Base-by-base conservation (phyloP, 331 rosid genomes). In the Cydonia oblonga region DNA sequence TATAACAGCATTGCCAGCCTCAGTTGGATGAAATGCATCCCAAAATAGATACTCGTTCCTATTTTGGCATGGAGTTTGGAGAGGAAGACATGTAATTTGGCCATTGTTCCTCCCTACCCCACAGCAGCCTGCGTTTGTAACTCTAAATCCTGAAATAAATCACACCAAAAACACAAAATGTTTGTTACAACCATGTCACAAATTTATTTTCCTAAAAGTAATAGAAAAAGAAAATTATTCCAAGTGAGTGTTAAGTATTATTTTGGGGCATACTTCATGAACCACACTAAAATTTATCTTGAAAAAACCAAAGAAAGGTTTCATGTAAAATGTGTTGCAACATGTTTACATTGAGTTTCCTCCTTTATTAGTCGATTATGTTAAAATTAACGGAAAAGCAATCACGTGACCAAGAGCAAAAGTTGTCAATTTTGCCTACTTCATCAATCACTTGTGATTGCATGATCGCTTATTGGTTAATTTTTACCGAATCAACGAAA, bases 21-120 rank as follows among this genome's bases (percentile, higher is more conserved):
- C 98, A 1, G 96, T 86, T 77, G 98, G 98, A 80, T 93, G 98
- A 76, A 85, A 91, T 28, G 97, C 97, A 83, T 93, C 98, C 96
- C 98, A 91, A 72, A 93, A 93, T 44, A 93, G 73, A 66, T 68
- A 83, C 46, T 73, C 91, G 11, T 51, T 64, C 25, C 98, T 87
- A 67, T 93, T 87, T 9, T 67, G 67, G 73, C 98, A 93, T 40
- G 98, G 92, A 5, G 88, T 53, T 78, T 93, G 97, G 4, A 61
- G 1, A 0, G 98, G 98, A 49, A 93, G 65, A 76, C 98, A 93
- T 60, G 98, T 93, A 70, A 93, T 86, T 79, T 84, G 98, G 14
- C 97, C 98, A 72, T 89, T 91, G 88, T 91, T 93, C 81, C 97
- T 89, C 40, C 98, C 98, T 12, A 93, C 83, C 7, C 98, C 98